Evolutionary conservation across 2,329 filamentous ascomycete genomes (phyloP), one percentile per base, ranked within the genome.

Genomic region (Diaporthe citri): DNA sequence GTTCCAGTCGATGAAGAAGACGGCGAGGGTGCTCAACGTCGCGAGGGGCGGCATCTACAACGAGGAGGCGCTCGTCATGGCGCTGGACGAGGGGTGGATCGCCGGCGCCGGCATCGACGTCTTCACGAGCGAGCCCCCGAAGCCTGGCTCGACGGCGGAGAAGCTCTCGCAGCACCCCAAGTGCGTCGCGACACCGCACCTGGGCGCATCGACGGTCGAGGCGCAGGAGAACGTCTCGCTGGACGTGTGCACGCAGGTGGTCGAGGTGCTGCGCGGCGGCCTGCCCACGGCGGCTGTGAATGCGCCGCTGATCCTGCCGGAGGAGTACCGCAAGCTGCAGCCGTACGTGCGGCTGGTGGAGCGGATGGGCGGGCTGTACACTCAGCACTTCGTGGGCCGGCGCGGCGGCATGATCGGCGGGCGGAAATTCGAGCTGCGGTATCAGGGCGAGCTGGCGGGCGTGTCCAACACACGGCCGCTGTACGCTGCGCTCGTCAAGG

Each of bases 191-290:
- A 96, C 94, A 10, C 94, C 94, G 1, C 94, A 97, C 82, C 87
- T 97, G 0, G 94, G 94, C 10, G 94, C 94, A 0, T 94, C 92
- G 0, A 97, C 94, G 0, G 89, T 93, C 46, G 94, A 97, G 86
- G 94, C 94, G 0, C 94, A 97, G 82, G 94, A 96, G 80, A 96
- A 95, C 76, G 94, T 96, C 4, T 94, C 93, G 1, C 90, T 96
- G 77, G 94, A 96, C 79, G 94, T 96, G 12, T 96, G 94, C 82
- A 92, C 93, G 46, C 94, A 97, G 83, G 93, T 96, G 17, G 87
- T 94, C 0, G 89, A 92, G 74, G 94, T 96, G 56, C 86, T 97
- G 3, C 87, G 88, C 0, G 94, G 94, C 4, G 92, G 93, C 0
- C 87, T 96, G 1, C 94, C 94, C 0, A 93, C 93, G 1, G 91